These are phyloP conservation scores for Hypoxylon rickii DNA, from an alignment of 495 filamentous ascomycete species.

Conservation along the genomic window DNA sequence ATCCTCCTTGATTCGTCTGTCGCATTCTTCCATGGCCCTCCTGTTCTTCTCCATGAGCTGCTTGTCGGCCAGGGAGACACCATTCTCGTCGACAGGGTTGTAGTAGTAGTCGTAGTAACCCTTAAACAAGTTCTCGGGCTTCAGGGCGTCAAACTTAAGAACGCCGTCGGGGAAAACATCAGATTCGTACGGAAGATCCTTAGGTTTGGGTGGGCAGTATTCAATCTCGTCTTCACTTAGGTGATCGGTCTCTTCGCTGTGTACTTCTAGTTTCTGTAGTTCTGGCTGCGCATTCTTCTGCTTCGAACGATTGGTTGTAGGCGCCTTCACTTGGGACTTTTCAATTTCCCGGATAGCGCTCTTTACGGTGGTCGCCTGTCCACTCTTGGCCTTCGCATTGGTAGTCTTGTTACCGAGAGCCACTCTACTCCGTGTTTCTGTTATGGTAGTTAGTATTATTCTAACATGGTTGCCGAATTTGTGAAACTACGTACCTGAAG, in stretches of 20 bases:
- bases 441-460: too few relatives aligned
- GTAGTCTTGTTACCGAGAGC: conserved; percentile 92
- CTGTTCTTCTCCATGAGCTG: conserved; percentile 61
- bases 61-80: conserved; percentile 65
- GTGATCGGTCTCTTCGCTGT: conserved; percentile 40
- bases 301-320: conserved; percentile 43
- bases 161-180: conserved; percentile 71
- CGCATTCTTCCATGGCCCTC: conserved; percentile 58
- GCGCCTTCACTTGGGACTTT: conserved; percentile 46
- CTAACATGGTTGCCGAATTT: background rate
- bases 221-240: conserved; percentile 64
- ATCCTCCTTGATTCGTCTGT: conserved; percentile 61
- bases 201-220: conserved; percentile 49
- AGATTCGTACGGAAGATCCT: conserved; percentile 73
- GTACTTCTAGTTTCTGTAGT: conserved; percentile 52
- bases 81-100: conserved; percentile 68
- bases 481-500: conserved; percentile 64
- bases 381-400: conserved; percentile 81
- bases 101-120: conserved; percentile 69
- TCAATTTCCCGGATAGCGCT: conserved; percentile 46
- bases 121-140: conserved; percentile 66
- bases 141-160: conserved; percentile 52
- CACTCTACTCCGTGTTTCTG: conserved; percentile 74
- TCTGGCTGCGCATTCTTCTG: conserved; percentile 47
- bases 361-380: conserved; percentile 55